Conservation (phyloP, 2,329 filamentous ascomycete species). For the Sporothrix curviconia region DNA sequence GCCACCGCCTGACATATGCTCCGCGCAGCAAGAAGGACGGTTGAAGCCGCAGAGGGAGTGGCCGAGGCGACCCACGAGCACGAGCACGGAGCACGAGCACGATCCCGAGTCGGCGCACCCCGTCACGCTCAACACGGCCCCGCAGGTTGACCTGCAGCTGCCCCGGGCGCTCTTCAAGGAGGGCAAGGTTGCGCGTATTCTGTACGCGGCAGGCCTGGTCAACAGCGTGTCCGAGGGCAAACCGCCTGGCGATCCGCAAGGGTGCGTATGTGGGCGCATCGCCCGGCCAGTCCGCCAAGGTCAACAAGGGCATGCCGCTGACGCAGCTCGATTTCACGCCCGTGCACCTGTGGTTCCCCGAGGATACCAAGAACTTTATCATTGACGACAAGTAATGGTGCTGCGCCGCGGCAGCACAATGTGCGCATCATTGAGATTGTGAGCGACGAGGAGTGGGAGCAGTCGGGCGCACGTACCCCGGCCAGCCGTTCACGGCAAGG, state of each 20-base stretch:
- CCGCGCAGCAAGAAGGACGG: not conserved
- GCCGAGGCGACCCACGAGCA: constrained; percentile 2
- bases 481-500: constrained; percentile 42
- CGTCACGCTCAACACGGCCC: constrained; percentile 39
- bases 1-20: constrained; percentile 48
- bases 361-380: constrained; percentile 53
- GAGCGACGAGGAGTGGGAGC: constrained; percentile 46
- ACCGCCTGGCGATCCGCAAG: constrained; percentile 47
- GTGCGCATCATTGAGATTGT: constrained; percentile 56
- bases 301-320: constrained; percentile 36
- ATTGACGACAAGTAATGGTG: constrained; percentile 54
- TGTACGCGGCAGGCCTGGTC: constrained; percentile 54
- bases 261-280: constrained; percentile 56
- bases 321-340: constrained; percentile 54
- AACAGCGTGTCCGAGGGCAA: constrained; percentile 49
- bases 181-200: constrained; percentile 51
- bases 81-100: not conserved
- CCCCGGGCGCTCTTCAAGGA: constrained; percentile 49
- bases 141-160: constrained; percentile 50
- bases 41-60: constrained; percentile 8
- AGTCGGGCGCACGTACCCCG: constrained; percentile 44
- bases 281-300: constrained; percentile 27
- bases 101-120: constrained; percentile 13
- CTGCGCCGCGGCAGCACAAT: constrained; percentile 59
- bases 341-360: constrained; percentile 52